Conservation (phyloP, 2,329 filamentous ascomycete species). For the Scedosporium minutisporum region DNA sequence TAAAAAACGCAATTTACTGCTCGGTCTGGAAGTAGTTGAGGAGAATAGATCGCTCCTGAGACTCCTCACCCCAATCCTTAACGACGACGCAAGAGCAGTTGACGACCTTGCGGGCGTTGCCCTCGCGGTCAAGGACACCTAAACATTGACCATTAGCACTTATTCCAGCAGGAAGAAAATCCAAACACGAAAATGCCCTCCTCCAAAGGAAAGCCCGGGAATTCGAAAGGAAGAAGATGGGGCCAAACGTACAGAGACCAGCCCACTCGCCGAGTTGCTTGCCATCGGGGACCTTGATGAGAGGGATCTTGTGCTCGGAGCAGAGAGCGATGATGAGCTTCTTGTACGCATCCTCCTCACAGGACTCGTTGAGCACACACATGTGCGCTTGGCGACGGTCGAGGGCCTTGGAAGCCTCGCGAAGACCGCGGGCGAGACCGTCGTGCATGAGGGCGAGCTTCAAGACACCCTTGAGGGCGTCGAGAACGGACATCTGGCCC, state of each 20-base stretch:
- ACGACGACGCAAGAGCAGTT: constrained; percentile 99
- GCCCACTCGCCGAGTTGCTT: constrained; percentile 99
- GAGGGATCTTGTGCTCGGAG: constrained; percentile 98
- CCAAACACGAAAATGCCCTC: neutral
- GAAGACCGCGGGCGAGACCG: constrained; percentile 94
- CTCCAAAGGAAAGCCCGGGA: neutral
- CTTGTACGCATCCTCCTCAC: constrained; percentile 99
- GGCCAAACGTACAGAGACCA: constrained; percentile 80
- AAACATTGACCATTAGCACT: constrained; percentile 19
- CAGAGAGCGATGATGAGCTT: constrained; percentile 98
- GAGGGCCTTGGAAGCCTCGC: constrained; percentile 96
- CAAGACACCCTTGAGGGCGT: constrained; percentile 97
- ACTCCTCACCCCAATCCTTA: constrained; percentile 99
- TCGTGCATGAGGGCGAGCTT: constrained; percentile 99
- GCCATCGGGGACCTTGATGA: constrained; percentile 99
- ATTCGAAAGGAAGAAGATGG: neutral
- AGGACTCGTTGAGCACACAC: constrained; percentile 99
- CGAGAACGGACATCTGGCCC: constrained; percentile 94
- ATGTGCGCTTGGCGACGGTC: constrained; percentile 98
- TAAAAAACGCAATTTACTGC: constrained; percentile 42
- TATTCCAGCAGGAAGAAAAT: neutral
- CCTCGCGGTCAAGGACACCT: constrained; percentile 98
- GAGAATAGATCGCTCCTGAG: constrained; percentile 95
- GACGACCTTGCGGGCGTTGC: constrained; percentile 99
- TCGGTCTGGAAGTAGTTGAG: constrained; percentile 99